Percentiles rank a stretch among this genome's conserved stretches.
phyloP scores from a whole-genome alignment of 495 filamentous ascomycete genomes.

The Penicillium mononematosum region DNA sequence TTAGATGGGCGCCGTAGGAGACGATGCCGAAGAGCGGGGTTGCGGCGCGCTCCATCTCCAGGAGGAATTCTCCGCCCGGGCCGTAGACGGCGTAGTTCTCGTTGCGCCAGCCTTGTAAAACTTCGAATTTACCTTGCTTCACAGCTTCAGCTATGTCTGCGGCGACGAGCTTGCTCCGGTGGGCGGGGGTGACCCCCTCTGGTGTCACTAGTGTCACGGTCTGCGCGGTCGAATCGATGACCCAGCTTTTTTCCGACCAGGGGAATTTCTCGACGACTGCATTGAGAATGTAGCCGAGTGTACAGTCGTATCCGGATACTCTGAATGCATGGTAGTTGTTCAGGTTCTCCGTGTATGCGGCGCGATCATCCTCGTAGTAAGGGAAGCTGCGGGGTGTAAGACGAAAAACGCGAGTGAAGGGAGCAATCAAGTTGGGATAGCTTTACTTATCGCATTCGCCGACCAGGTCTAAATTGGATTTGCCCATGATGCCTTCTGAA shows the following conservation, averaged over 20 bases:
- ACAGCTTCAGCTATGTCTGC: slow-evolving; percentile 63
- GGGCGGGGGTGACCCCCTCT: slow-evolving; percentile 43
- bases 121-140: slow-evolving; percentile 59
- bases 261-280: slow-evolving; percentile 56
- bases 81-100: slow-evolving; percentile 86
- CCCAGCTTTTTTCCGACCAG: slow-evolving; percentile 52
- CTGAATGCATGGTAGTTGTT: slow-evolving; percentile 55
- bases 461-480: slow-evolving; percentile 55
- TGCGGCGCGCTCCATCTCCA: slow-evolving; percentile 77
- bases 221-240: slow-evolving; percentile 45
- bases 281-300: slow-evolving; percentile 62
- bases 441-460: slow-evolving; percentile 62
- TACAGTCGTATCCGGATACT: slow-evolving; percentile 48
- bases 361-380: slow-evolving; percentile 56
- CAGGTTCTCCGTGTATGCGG: slow-evolving; percentile 47
- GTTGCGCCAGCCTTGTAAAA: slow-evolving; percentile 81
- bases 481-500: slow-evolving; percentile 34
- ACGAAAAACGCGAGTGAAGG: slow-evolving; percentile 1
- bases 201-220: slow-evolving; percentile 48
- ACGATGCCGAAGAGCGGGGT: slow-evolving; percentile 80
- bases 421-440: slow-evolving; percentile 20
- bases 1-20: slow-evolving; percentile 90
- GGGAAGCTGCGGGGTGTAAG: slow-evolving; percentile 57
- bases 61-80: slow-evolving; percentile 59
- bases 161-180: slow-evolving; percentile 60